Evolutionary conservation across 106 monocot species (phyloP), one percentile per base, ranked within the genome.

Genomic region (Cymbidium sinense): DNA sequence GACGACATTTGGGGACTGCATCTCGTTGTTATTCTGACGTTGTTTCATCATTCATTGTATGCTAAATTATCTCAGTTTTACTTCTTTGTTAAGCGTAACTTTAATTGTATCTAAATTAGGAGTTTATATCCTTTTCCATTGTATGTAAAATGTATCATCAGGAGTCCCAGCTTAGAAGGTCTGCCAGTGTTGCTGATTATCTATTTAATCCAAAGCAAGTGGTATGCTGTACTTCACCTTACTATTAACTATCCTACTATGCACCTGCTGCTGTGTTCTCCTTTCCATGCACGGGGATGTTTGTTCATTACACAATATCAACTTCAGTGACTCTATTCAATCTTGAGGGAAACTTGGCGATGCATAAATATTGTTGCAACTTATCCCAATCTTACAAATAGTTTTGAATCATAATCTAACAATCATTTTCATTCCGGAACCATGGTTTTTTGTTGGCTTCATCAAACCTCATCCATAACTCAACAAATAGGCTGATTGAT

Each of bases 171-270:
- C 62, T 91, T 6, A 82, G 55, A 82, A 91, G 88, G 81, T 91
- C 93, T 75, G 88, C 88, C 2, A 94, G 93, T 75, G 85, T 87
- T 75, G 88, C 90, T 77, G 89, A 94, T 69, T 87, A 85, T 83
- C 21, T 88, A 44, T 76, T 67, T 51, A 35, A 79, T 75, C 29
- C 85, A 50, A 91, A 89, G 64, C 83, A 79, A 85, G 33, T 81
- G 89, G 91, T 94, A 83, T 77, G 72, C 27, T 65, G 11, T 7
- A 58, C 74, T 25, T 83, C 55, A 52, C 20, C 30, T 75, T 15
- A n/a, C n/a, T 39, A 30, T 58, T 43, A 29, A 67, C 34, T 44
- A 11, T 51, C 79, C 41, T 82, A 70, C 5, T 78, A 6, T 58
- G 39, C 44, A 21, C 23, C 13, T 70, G n/a, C 18, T 33, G 10